phyloP scores from a whole-genome alignment of 148 eudicot species.

The Limonium bicolor region DNA sequence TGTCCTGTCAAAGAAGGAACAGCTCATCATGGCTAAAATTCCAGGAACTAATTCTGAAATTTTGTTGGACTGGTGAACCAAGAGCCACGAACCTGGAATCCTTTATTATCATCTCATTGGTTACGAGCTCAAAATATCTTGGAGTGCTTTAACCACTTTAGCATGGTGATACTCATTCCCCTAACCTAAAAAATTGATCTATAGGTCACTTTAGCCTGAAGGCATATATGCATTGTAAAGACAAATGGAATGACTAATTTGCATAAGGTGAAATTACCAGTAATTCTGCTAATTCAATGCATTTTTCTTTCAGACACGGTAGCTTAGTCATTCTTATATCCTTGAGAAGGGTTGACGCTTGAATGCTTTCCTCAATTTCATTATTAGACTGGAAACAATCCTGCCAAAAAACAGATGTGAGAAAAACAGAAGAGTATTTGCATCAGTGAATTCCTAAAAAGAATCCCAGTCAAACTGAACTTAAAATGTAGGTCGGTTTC shows the following conservation, averaged over 20 bases:
- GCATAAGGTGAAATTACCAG: slow-evolving; percentile 35
- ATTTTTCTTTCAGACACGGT: slow-evolving; percentile 53
- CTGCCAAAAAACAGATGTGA: slow-evolving; percentile 17
- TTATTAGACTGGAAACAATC: slow-evolving; percentile 42
- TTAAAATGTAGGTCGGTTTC: too few relatives aligned
- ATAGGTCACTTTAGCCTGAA: slow-evolving; percentile 4
- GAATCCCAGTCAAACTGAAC: too few relatives aligned
- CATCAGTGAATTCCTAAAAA: too few relatives aligned
- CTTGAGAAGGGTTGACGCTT: slow-evolving; percentile 44
- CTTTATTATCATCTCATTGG: slow-evolving; percentile 61
- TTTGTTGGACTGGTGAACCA: background rate
- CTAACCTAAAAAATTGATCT: slow-evolving; percentile 30
- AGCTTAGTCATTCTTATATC: slow-evolving; percentile 53
- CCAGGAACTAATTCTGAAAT: slow-evolving; percentile 3
- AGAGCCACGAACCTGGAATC: slow-evolving; percentile 55
- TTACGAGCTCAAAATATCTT: slow-evolving; percentile 91
- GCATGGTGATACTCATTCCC: slow-evolving; percentile 42
- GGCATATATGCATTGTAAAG: slow-evolving; percentile 1
- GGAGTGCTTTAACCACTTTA: slow-evolving; percentile 69
- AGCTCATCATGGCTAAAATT: too few relatives aligned
- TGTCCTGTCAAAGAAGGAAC: slow-evolving; percentile 31
- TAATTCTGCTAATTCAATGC: slow-evolving; percentile 48
- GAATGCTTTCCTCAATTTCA: slow-evolving; percentile 76
- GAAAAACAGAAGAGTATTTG: background rate
- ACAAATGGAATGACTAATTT: slow-evolving; percentile 1